Conservation (phyloP, 257 asterid species). For the Scutellaria galericulata region DNA sequence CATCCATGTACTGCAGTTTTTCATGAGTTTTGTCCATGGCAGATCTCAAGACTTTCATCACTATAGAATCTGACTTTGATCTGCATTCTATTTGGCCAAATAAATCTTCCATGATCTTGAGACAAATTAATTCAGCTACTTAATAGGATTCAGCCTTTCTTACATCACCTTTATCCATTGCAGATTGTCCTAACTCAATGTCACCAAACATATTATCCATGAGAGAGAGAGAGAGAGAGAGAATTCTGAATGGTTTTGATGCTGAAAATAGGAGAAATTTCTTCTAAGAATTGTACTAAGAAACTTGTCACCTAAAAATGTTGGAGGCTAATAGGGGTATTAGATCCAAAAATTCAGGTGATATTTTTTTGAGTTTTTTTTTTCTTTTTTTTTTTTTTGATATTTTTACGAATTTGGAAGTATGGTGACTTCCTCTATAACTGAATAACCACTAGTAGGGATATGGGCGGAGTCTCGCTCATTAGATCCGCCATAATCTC, state of each 20-base stretch:
- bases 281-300: neutral
- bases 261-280: too few species aligned
- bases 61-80: conserved; percentile 63
- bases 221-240: neutral
- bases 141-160: conserved; percentile 12
- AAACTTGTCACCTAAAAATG: conserved; percentile 26
- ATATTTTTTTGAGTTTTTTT: conserved; percentile 4
- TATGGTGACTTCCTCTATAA: too few species aligned
- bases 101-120: conserved; percentile 55
- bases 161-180: conserved; percentile 55
- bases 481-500: too few species aligned
- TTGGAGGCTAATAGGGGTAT: conserved; percentile 23
- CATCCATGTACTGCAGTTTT: conserved; percentile 60
- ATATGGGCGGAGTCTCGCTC: too few species aligned
- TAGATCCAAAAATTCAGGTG: conserved; percentile 40
- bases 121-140: conserved; percentile 6
- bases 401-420: too few species aligned
- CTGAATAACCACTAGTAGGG: too few species aligned
- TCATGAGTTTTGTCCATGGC: conserved; percentile 87
- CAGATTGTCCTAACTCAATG: conserved; percentile 31
- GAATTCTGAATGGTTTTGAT: too few species aligned
- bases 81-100: conserved; percentile 62
- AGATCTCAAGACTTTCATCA: conserved; percentile 70
- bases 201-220: neutral
- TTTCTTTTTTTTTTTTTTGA: neutral